Conservation (phyloP, 371 early-diverging fungal genomes). For the Rhizopus delemar region DNA sequence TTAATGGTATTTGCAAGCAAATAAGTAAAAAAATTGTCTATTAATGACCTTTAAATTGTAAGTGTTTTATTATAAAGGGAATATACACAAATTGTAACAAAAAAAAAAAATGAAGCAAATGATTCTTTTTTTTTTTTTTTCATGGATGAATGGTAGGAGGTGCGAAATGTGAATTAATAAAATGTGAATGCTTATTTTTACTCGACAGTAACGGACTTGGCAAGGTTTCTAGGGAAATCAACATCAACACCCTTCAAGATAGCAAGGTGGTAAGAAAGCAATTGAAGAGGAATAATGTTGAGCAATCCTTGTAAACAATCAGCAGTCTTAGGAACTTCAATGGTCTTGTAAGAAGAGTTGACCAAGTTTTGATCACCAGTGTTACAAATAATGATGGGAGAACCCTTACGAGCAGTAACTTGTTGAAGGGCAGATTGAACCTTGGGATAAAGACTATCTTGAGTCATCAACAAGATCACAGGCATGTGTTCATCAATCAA, state of each 20-base stretch:
- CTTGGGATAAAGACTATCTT: constrained; percentile 65
- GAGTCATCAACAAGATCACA: constrained; percentile 71
- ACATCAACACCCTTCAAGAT: constrained; percentile 95
- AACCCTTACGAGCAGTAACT: constrained; percentile 95
- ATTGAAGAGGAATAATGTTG: constrained; percentile 96
- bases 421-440: constrained; percentile 96
- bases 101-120: too few relatives aligned
- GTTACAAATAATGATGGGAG: constrained; percentile 97
- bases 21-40: too few relatives aligned
- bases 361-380: constrained; percentile 76
- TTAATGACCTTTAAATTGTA: too few relatives aligned
- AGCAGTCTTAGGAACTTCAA: constrained; percentile 92
- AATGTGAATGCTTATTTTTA: constrained; percentile 28
- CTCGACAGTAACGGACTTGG: constrained; percentile 88
- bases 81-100: too few relatives aligned
- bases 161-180: too few relatives aligned
- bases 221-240: constrained; percentile 99
- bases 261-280: constrained; percentile 97
- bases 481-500: constrained; percentile 98
- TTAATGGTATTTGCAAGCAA: too few relatives aligned
- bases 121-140: too few relatives aligned
- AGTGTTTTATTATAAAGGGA: too few relatives aligned
- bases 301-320: constrained; percentile 89
- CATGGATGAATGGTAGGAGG: too few relatives aligned
- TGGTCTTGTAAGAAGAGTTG: constrained; percentile 67